Conservation (phyloP, 495 filamentous ascomycete genomes). For the Baudoinia panamericana region DNA sequence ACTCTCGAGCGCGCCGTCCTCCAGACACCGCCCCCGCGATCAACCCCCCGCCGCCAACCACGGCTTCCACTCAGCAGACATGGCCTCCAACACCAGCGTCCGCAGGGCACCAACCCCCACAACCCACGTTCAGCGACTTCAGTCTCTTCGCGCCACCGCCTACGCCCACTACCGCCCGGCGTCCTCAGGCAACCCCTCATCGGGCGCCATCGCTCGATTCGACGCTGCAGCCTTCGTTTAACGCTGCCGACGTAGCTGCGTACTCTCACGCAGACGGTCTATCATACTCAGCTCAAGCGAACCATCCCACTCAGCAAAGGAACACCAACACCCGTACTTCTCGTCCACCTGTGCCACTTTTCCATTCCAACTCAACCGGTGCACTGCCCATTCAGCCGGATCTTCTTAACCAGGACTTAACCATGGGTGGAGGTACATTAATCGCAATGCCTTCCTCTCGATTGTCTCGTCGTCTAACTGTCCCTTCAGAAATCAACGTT, state of each 20-base stretch:
- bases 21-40: conserved; percentile 35
- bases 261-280: neutral
- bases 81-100: conserved; percentile 48
- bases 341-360: conserved; percentile 44
- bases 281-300: conserved; percentile 6
- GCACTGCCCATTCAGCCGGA: conserved; percentile 18
- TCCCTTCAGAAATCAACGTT: conserved; percentile 18
- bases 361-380: conserved; percentile 31
- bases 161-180: conserved; percentile 21
- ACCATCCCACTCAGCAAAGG: conserved; percentile 22
- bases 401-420: conserved; percentile 5
- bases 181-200: conserved; percentile 21
- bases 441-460: conserved; percentile 1
- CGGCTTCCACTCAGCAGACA: conserved; percentile 49
- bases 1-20: conserved; percentile 41
- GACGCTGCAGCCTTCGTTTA: conserved; percentile 30
- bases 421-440: conserved; percentile 23
- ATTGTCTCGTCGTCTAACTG: conserved; percentile 9
- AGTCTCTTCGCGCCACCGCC: conserved; percentile 29
- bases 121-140: conserved; percentile 33
- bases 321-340: conserved; percentile 23
- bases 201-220: conserved; percentile 27
- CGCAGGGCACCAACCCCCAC: conserved; percentile 24
- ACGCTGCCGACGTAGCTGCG: conserved; percentile 11
- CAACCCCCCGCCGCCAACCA: conserved; percentile 50